These are phyloP conservation scores for Hyphodiscus hymeniophilus DNA, from an alignment of 495 filamentous ascomycete genomes.

Conservation along the genomic window DNA sequence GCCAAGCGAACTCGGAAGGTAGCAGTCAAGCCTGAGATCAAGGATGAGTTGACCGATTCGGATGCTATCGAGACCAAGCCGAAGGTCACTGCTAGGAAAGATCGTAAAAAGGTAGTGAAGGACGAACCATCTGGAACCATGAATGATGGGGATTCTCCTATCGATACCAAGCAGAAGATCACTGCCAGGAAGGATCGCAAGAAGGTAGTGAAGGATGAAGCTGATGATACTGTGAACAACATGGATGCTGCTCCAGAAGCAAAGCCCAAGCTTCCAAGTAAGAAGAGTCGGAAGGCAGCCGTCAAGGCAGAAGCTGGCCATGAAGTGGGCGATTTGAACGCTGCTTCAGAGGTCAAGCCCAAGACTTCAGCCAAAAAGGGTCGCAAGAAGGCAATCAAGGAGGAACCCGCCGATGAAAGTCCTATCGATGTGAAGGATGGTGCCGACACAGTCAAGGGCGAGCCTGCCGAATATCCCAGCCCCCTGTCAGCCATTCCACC, in stretches of 20 bases:
- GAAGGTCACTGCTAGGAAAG: not conserved
- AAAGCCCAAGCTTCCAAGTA: not conserved
- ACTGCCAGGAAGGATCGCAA: constrained; percentile 17
- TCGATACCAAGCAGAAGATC: not conserved
- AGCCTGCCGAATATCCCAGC: constrained; percentile 6
- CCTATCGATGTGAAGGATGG: not conserved
- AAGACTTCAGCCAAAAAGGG: constrained; percentile 5
- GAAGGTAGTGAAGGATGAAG: constrained; percentile 17
- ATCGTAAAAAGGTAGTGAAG: constrained; percentile 1
- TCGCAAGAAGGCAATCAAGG: constrained; percentile 1
- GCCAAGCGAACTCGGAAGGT: constrained; percentile 7
- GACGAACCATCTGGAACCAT: not conserved
- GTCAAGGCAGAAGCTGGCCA: not conserved
- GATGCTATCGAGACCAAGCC: not conserved
- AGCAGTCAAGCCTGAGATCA: constrained; percentile 2
- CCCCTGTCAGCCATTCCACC: not conserved
- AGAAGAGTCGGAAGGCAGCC: constrained; percentile 7
- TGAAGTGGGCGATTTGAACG: not conserved
- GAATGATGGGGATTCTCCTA: not conserved
- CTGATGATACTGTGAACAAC: constrained; percentile 1
- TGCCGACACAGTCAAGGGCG: not conserved
- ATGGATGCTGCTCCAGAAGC: not conserved
- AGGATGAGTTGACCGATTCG: not conserved
- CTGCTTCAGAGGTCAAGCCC: not conserved
- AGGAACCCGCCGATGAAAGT: not conserved